These are phyloP conservation scores for Clathrus columnatus DNA, from an alignment of 768 basidiomycete genomes.

Conservation along the genomic window DNA sequence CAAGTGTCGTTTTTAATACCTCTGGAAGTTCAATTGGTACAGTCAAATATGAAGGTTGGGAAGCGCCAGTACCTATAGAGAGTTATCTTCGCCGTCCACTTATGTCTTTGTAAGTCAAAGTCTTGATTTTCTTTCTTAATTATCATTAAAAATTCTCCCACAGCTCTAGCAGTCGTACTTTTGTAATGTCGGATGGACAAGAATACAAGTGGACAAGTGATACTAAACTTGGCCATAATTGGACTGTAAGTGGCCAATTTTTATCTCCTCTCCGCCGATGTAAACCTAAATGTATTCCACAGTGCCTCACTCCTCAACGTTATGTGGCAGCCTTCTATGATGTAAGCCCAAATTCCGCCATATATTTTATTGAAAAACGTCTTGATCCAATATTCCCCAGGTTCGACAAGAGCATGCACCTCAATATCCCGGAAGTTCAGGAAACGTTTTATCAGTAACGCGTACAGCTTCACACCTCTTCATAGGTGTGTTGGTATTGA, in stretches of 20 bases:
- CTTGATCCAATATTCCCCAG: too few relatives aligned
- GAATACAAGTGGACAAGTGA: constrained; percentile 2
- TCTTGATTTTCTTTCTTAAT: neutral
- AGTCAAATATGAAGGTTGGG: constrained; percentile 3
- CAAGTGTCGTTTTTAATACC: neutral
- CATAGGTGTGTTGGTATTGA: neutral
- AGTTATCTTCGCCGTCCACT: neutral
- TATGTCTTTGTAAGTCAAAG: neutral
- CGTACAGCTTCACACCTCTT: neutral
- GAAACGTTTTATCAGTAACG: neutral
- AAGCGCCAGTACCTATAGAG: neutral
- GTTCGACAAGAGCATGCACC: too few relatives aligned
- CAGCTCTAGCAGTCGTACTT: neutral
- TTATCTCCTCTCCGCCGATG: neutral
- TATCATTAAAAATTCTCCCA: neutral
- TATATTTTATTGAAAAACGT: neutral
- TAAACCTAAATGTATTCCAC: neutral
- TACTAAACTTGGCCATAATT: neutral
- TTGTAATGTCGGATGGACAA: constrained; percentile 4
- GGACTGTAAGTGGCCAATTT: constrained; percentile 1
- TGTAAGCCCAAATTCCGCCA: neutral
- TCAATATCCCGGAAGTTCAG: neutral
- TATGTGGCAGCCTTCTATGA: constrained; percentile 5
- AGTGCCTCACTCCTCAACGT: neutral
- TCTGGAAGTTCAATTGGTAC: neutral